Evolutionary conservation across 1,284 basidiomycete genomes (phyloP).

Genomic region (Ceratobasidium sp.): DNA sequence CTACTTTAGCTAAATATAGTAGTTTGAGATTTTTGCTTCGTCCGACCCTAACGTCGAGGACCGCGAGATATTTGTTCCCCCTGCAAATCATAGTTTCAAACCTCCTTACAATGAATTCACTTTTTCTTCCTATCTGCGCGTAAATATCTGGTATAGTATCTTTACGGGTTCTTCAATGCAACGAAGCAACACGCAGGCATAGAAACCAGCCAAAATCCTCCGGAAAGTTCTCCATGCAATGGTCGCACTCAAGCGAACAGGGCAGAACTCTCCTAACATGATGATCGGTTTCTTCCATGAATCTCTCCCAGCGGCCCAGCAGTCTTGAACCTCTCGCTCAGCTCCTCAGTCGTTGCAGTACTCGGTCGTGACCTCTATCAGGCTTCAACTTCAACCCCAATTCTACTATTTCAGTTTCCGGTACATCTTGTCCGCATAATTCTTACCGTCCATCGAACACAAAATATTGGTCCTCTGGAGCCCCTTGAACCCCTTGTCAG

Average conservation of each 20-base stretch:
- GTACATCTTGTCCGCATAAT: neutral
- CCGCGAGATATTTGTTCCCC: too few relatives aligned
- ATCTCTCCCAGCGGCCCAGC: neutral
- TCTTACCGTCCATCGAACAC: constrained; percentile 6
- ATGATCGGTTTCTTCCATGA: neutral
- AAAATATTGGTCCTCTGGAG: constrained; percentile 27
- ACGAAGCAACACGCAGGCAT: too few relatives aligned
- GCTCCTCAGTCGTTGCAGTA: neutral
- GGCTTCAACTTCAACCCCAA: neutral
- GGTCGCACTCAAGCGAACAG: constrained; percentile 5
- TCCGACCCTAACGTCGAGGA: too few relatives aligned
- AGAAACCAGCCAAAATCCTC: too few relatives aligned
- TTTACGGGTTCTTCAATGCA: too few relatives aligned
- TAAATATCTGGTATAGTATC: too few relatives aligned
- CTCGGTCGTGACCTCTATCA: neutral
- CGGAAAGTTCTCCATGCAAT: too few relatives aligned
- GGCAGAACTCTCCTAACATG: neutral
- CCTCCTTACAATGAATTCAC: too few relatives aligned
- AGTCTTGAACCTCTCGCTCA: neutral
- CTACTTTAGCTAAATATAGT: too few relatives aligned
- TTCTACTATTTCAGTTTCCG: neutral
- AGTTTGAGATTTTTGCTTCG: too few relatives aligned
- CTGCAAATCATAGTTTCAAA: too few relatives aligned
- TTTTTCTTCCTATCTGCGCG: too few relatives aligned
- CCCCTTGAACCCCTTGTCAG: constrained; percentile 6